phyloP scores from a whole-genome alignment of 2,329 filamentous ascomycete genomes.

The Monascus ruber region DNA sequence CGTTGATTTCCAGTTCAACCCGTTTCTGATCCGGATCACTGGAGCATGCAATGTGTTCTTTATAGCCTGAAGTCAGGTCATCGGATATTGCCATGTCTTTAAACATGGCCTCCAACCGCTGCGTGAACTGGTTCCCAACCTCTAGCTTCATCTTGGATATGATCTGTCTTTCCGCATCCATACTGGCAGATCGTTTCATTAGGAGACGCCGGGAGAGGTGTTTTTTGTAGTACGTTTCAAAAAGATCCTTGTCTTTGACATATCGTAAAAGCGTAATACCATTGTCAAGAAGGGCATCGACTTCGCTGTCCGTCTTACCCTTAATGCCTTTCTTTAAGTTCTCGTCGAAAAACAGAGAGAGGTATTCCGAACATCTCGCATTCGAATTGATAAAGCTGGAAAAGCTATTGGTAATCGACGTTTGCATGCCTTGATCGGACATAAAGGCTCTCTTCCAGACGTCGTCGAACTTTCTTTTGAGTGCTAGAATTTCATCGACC shows the following conservation, averaged over 20 bases:
- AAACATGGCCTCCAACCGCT: conserved; percentile 94
- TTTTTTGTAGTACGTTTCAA: conserved; percentile 97
- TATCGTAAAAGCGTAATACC: conserved; percentile 81
- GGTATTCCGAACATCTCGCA: conserved; percentile 71
- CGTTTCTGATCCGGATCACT: conserved; percentile 48
- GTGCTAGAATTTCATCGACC: conserved; percentile 77
- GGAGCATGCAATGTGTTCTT: conserved; percentile 52
- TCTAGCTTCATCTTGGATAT: conserved; percentile 96
- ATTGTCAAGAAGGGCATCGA: conserved; percentile 76
- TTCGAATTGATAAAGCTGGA: conserved; percentile 92
- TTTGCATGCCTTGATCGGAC: conserved; percentile 65
- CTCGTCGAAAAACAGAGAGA: conserved; percentile 94
- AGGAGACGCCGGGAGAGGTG: conserved; percentile 80
- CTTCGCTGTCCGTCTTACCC: conserved; percentile 79
- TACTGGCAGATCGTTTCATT: conserved; percentile 78
- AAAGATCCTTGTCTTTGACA: conserved; percentile 82
- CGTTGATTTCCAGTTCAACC: conserved; percentile 70
- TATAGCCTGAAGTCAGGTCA: conserved; percentile 69
- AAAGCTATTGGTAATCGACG: conserved; percentile 75
- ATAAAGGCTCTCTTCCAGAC: conserved; percentile 65
- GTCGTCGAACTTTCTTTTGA: conserved; percentile 83
- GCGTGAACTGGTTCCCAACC: conserved; percentile 85
- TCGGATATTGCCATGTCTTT: conserved; percentile 84
- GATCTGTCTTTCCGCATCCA: conserved; percentile 90
- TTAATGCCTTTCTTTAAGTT: conserved; percentile 89